Evolutionary conservation across 345 rosid genomes (phyloP).

Genomic region (Clausena lansium): DNA sequence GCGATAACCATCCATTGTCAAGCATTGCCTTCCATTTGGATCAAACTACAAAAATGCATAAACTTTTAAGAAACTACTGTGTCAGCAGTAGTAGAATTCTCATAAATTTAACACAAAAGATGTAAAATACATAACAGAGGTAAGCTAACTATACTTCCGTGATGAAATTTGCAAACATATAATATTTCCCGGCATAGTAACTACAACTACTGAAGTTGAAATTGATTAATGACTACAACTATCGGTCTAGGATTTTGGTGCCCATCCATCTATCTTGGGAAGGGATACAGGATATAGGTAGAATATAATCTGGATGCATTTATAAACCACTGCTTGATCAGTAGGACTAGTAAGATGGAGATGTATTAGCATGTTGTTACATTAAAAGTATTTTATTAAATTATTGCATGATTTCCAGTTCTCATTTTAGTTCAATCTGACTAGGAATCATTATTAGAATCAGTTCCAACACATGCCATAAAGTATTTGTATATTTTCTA

Average conservation of each 20-base stretch:
- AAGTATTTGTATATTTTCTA: background rate
- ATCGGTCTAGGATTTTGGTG: background rate
- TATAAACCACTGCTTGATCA: background rate
- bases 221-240: background rate
- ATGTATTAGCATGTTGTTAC: background rate
- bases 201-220: background rate
- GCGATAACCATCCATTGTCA: constrained; percentile 82
- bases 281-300: too few species aligned
- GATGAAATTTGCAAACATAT: background rate
- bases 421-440: background rate
- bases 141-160: background rate
- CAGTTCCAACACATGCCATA: background rate
- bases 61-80: constrained; percentile 3
- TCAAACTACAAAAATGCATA: constrained; percentile 54
- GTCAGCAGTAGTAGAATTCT: background rate
- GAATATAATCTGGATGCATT: background rate
- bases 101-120: background rate
- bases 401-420: background rate
- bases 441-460: background rate
- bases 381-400: background rate
- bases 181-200: background rate
- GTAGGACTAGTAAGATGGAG: background rate
- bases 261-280: background rate
- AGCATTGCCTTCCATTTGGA: constrained; percentile 88
- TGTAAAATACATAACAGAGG: background rate